Conservation (phyloP, 2,329 filamentous ascomycete species). For the Paracoccidioides lutzii region DNA sequence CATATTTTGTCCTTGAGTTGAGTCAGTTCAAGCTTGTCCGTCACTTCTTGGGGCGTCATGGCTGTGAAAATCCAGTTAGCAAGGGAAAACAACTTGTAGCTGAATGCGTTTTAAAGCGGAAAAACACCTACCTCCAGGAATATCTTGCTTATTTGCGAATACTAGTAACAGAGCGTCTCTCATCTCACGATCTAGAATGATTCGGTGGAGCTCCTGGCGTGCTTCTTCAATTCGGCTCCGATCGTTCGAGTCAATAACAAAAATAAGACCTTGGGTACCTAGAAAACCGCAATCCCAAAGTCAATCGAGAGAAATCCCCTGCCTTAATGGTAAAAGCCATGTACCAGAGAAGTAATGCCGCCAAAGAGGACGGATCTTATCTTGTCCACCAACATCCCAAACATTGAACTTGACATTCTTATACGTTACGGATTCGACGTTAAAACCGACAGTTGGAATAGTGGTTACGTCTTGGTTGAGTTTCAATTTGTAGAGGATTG, state of each 20-base stretch:
- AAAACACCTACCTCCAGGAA: constrained; percentile 54
- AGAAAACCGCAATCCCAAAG: constrained; percentile 9
- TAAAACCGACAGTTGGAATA: constrained; percentile 96
- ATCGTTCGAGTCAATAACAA: constrained; percentile 95
- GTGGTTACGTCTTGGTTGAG: constrained; percentile 96
- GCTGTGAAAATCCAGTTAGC: constrained; percentile 34
- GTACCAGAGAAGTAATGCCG: constrained; percentile 86
- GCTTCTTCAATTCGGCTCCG: constrained; percentile 85
- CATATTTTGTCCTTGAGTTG: constrained; percentile 73
- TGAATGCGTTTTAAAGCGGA: background rate
- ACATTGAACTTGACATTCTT: constrained; percentile 99
- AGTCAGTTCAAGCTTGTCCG: constrained; percentile 60
- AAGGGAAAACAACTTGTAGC: background rate
- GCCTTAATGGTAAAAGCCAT: constrained; percentile 14
- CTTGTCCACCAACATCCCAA: constrained; percentile 97
- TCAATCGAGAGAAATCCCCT: background rate
- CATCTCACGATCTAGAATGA: constrained; percentile 96
- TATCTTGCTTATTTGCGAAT: constrained; percentile 98
- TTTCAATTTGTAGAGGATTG: constrained; percentile 98
- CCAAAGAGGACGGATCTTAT: constrained; percentile 97
- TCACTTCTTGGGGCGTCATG: constrained; percentile 68
- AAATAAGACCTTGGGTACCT: constrained; percentile 96
- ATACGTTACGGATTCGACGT: constrained; percentile 97
- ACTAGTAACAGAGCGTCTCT: constrained; percentile 88
- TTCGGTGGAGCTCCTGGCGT: constrained; percentile 83